Conservation (phyloP, 2,329 filamentous ascomycete species). For the Apiospora malaysiana region DNA sequence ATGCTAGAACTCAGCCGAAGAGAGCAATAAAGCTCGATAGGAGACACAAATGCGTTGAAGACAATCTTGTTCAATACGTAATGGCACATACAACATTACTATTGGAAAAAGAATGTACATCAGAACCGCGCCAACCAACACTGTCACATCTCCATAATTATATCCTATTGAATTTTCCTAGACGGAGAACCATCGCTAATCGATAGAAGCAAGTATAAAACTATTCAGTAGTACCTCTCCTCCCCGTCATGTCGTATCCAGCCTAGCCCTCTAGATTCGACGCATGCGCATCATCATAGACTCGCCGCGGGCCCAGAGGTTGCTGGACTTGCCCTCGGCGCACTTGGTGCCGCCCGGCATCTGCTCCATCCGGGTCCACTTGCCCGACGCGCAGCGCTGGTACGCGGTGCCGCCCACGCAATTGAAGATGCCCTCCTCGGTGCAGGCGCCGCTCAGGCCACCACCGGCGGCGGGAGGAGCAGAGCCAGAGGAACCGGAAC, state of each 20-base stretch:
- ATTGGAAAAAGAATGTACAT: too few species aligned
- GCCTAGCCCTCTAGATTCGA: not conserved
- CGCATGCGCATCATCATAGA: not conserved
- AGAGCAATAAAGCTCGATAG: too few species aligned
- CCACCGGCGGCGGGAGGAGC: not conserved
- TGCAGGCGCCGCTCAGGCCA: slow-evolving; percentile 44
- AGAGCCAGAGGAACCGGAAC: not conserved
- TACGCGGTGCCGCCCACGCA: slow-evolving; percentile 56
- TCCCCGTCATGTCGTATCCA: not conserved
- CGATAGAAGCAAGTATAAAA: not conserved
- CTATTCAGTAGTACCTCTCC: not conserved
- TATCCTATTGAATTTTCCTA: not conserved
- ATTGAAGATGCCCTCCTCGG: slow-evolving; percentile 58
- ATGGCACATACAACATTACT: too few species aligned
- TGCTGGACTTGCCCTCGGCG: slow-evolving; percentile 45
- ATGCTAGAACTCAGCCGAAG: too few species aligned
- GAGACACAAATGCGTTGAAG: too few species aligned
- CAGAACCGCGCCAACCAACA: not conserved
- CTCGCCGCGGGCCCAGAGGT: slow-evolving; percentile 34
- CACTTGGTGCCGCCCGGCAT: slow-evolving; percentile 56
- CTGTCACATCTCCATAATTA: not conserved
- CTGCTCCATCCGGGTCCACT: slow-evolving; percentile 50
- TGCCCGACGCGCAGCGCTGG: slow-evolving; percentile 61
- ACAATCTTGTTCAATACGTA: too few species aligned
- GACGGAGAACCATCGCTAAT: too few species aligned